Percentiles rank a stretch among this genome's conserved stretches.
phyloP scores from a whole-genome alignment of 192 early-diverging fungal genomes.

The Phlyctochytrium planicorne region DNA sequence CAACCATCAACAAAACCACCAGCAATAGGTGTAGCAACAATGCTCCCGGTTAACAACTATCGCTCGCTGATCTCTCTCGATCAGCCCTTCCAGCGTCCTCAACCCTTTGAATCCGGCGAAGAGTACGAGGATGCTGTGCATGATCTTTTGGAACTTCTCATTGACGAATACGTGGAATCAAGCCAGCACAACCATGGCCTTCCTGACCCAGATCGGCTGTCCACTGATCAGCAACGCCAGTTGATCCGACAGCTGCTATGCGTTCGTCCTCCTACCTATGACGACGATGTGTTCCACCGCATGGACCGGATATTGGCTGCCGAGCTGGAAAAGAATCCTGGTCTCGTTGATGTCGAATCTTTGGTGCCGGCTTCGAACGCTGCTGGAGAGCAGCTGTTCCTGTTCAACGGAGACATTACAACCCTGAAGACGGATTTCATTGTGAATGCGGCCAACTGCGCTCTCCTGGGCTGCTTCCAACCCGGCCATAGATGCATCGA shows the following conservation, averaged over 20 bases:
- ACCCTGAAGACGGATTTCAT: slow-evolving; percentile 11
- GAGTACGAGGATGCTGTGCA: no score
- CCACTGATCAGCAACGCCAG: no score
- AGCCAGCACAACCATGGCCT: no score
- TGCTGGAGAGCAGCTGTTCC: slow-evolving; percentile 5
- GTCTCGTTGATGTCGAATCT: not conserved
- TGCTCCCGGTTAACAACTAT: no score
- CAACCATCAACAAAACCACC: no score
- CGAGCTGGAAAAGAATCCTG: not conserved
- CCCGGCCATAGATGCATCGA: slow-evolving; percentile 27
- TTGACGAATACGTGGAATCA: no score
- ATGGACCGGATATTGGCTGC: slow-evolving; percentile 5
- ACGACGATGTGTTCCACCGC: slow-evolving; percentile 3
- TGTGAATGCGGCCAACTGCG: slow-evolving; percentile 26
- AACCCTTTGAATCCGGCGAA: no score
- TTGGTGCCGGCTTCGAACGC: not conserved
- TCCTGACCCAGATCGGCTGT: no score
- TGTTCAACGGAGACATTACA: slow-evolving; percentile 19
- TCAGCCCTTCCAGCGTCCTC: no score
- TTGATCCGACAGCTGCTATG: slow-evolving; percentile 10
- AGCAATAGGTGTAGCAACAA: no score
- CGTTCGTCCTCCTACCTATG: slow-evolving; percentile 7
- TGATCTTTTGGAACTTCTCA: no score
- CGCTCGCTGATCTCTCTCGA: no score
- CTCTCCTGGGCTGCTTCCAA: slow-evolving; percentile 29